Base-by-base conservation (phyloP, 192 early-diverging fungal genomes). In the Entomortierella parvispora region DNA sequence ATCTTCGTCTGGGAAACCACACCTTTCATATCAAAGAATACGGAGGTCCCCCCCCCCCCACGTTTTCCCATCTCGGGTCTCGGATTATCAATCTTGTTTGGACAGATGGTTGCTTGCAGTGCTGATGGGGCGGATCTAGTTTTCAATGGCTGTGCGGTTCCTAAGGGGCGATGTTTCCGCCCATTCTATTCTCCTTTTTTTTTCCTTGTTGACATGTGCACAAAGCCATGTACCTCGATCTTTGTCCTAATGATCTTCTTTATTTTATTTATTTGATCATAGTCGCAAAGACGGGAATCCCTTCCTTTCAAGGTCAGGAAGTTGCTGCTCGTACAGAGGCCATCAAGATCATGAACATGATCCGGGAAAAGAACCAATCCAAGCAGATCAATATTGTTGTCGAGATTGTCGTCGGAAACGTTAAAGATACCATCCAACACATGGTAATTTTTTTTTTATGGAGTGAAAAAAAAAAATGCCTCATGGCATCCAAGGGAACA, bases 341-440 rank as follows among this genome's bases (percentile, higher is more conserved):
- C 9, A 50, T 33, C 11, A 69, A 60, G 45, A 71, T 70, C 31
- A 53, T 78, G 65, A 51, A 50, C 25, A 67, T 71, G 62, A 71
- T 80, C 42, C 66, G 69, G 34, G 55, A 67, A 50, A 67, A 57
- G 25, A 71, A 80, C 46, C 46, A 44, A 20, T 45, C 53, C 4
- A 70, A 68, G 23, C 54, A 87, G 76, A 82, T 87, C 42, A 87
- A 80, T 52, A 81, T 85, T 20, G 59, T 85, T 50, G 81, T 87
- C 47, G 86, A 87, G 46, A 85, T 75, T 62, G 68, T 83, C 8
- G 77, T 85, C 22, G 86, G 86, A 14, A 82, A 82, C 42, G 79
- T 87, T 10, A 83, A 83, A 34, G 82, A 83, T 25, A 84, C 86
- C 9, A 87, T 87, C 42, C 86, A 87, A 50, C 53, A 81, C 46